These are phyloP conservation scores for Ogataea hybrid DNA, from an alignment of 1,139 yeast species.

Conservation along the genomic window DNA sequence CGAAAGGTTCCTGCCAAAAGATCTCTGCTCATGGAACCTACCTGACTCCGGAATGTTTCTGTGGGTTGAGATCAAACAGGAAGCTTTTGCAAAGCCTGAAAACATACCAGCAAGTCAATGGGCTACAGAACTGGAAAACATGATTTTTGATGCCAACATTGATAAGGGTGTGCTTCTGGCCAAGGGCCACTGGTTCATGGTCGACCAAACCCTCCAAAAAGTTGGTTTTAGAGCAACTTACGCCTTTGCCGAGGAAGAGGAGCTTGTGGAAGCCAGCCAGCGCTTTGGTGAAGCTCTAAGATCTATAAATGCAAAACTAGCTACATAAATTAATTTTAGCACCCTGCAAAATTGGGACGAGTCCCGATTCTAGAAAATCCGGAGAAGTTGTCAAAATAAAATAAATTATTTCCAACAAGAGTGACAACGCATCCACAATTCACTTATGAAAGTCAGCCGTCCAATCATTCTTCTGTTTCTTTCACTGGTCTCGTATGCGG, in stretches of 20 bases:
- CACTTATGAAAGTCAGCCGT: slow-evolving; percentile 5
- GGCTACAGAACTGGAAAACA: slow-evolving; percentile 42
- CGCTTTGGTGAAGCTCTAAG: slow-evolving; percentile 27
- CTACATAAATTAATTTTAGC: background rate
- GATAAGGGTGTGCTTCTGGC: slow-evolving; percentile 49
- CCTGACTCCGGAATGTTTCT: slow-evolving; percentile 62
- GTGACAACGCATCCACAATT: background rate
- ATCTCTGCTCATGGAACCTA: slow-evolving; percentile 43
- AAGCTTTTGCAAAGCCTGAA: slow-evolving; percentile 46
- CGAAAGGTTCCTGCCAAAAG: slow-evolving; percentile 41
- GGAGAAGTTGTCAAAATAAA: background rate
- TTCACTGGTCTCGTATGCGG: slow-evolving; percentile 9
- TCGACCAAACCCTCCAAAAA: slow-evolving; percentile 34
- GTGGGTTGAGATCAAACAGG: slow-evolving; percentile 45
- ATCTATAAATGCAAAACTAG: slow-evolving; percentile 15
- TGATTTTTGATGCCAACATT: slow-evolving; percentile 43
- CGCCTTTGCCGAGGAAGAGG: slow-evolving; percentile 55
- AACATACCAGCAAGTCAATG: slow-evolving; percentile 37
- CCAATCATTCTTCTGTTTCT: slow-evolving; percentile 9
- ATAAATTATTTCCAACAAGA: background rate
- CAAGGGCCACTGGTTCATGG: slow-evolving; percentile 58
- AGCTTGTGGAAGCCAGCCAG: slow-evolving; percentile 38
- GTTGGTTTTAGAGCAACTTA: slow-evolving; percentile 60
- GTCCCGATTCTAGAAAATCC: slow-evolving; percentile 13
- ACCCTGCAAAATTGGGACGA: slow-evolving; percentile 9